Conservation (phyloP, 371 early-diverging fungal species). For the Syncephalis plumigaleata region DNA sequence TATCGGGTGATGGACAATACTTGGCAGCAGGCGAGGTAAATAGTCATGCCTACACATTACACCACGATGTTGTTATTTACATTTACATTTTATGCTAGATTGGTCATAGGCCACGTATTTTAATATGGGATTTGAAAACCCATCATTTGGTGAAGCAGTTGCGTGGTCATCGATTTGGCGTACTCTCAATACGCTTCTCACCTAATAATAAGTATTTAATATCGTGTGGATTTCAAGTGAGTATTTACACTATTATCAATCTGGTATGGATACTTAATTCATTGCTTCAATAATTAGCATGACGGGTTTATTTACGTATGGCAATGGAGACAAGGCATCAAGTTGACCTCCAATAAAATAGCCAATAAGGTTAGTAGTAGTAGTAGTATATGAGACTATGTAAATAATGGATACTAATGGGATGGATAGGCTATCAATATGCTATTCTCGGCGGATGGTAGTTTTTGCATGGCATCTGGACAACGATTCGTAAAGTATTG, state of each 20-base stretch:
- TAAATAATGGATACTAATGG: background rate
- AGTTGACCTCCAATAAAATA: slow-evolving; percentile 47
- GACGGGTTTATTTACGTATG: slow-evolving; percentile 69
- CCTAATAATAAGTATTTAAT: slow-evolving; percentile 55
- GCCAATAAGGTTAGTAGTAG: slow-evolving; percentile 34
- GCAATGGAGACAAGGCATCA: slow-evolving; percentile 55
- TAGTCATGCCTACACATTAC: background rate
- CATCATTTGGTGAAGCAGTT: slow-evolving; percentile 36
- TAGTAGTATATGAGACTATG: background rate
- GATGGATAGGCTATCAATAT: slow-evolving; percentile 19
- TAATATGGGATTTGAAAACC: slow-evolving; percentile 50
- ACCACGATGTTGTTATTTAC: background rate
- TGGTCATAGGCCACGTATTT: slow-evolving; percentile 66
- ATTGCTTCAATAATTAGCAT: slow-evolving; percentile 33
- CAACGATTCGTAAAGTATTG: slow-evolving; percentile 66
- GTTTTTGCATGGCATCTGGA: slow-evolving; percentile 65
- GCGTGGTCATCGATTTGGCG: slow-evolving; percentile 65
- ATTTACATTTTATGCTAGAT: slow-evolving; percentile 25
- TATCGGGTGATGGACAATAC: slow-evolving; percentile 57
- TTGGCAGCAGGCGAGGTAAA: slow-evolving; percentile 68
- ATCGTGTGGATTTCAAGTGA: slow-evolving; percentile 67
- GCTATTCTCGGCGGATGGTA: slow-evolving; percentile 43
- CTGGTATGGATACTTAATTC: slow-evolving; percentile 2
- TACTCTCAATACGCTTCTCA: slow-evolving; percentile 48
- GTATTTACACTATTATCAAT: background rate